Conservation (phyloP, 1,139 yeast genomes). For the Diutina mesorugosa region DNA sequence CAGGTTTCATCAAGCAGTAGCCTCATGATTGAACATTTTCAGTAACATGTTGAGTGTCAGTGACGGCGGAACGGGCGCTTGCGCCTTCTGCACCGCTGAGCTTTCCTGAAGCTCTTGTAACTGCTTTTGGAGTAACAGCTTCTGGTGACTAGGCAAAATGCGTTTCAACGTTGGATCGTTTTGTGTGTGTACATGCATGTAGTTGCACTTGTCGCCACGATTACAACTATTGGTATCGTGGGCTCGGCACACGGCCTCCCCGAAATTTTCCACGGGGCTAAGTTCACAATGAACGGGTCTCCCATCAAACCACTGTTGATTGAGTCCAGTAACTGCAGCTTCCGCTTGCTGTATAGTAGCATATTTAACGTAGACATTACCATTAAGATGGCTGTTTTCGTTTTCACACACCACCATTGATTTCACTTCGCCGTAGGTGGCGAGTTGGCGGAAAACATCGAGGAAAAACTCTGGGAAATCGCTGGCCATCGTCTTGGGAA, state of each 20-base stretch:
- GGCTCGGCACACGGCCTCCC: conserved; percentile 66
- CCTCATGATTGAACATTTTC: neutral
- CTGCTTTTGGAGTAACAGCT: conserved; percentile 5
- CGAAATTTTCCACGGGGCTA: conserved; percentile 61
- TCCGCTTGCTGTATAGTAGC: conserved; percentile 43
- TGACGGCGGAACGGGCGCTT: neutral
- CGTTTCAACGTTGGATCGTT: neutral
- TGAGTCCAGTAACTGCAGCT: conserved; percentile 45
- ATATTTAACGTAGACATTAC: conserved; percentile 71
- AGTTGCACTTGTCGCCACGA: conserved; percentile 77
- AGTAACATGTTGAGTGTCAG: neutral
- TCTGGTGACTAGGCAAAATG: conserved; percentile 22
- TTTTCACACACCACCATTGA: conserved; percentile 73
- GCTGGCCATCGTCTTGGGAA: conserved; percentile 38
- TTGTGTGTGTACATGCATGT: conserved; percentile 58
- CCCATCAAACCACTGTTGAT: conserved; percentile 72
- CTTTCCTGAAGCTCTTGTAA: neutral
- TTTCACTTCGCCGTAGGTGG: conserved; percentile 44
- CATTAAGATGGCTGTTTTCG: conserved; percentile 65
- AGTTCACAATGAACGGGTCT: conserved; percentile 75
- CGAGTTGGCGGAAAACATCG: conserved; percentile 61
- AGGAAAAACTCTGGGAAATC: conserved; percentile 54
- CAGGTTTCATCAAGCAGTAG: neutral
- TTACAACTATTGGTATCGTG: conserved; percentile 52
- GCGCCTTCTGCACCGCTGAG: neutral